Base-by-base conservation (phyloP, 331 rosid species). In the Prunus yedoensis region DNA sequence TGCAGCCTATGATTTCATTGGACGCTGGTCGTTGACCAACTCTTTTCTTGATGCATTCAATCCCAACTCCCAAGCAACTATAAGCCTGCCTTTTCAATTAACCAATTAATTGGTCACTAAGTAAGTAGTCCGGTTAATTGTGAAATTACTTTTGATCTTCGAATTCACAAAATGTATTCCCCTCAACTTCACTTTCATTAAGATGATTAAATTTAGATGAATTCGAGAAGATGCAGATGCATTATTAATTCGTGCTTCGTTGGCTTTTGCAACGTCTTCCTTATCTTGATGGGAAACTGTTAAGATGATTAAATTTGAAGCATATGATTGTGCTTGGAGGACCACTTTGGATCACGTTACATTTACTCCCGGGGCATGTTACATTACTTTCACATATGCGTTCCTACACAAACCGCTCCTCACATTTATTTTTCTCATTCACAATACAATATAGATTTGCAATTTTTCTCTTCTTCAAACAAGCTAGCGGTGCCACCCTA, bases 261-360 rank as follows among this genome's bases (percentile, higher is more conserved):
- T 79, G 75, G 83, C 43, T 69, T 35, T 45, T 16, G 56, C 70
- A 45, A 23, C 28, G 9, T 43, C 58, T n/a, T 66, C 52, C 49
- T 11, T 53, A 53, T 66, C 32, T 14, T 32, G 72, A 38, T 38
- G 20, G 50, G 20, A 52, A 76, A 71, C 46, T 10, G 18, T 51
- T 13, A 52, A 66, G 56, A 67, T 54, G 35, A 21, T 63, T 70
- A 35, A 47, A 27, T 68, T 68, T 27, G 32, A 59, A 16, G 67
- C 66, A 45, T 57, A 3, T n/a, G 47, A 27, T n/a, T 10, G 4
- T 30, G 64, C 18, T 51, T 25, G 8, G 43, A 79, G 91, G 93
- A 86, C 91, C 93, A 89, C 76, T 57, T 72, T 35, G 21, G 21
- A 62, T 62, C 67, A 57, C 41, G n/a, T 72, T 72, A 21, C 35